Evolutionary conservation across 495 filamentous ascomycete species (phyloP).

Genomic region (Penicillium chermesinum): DNA sequence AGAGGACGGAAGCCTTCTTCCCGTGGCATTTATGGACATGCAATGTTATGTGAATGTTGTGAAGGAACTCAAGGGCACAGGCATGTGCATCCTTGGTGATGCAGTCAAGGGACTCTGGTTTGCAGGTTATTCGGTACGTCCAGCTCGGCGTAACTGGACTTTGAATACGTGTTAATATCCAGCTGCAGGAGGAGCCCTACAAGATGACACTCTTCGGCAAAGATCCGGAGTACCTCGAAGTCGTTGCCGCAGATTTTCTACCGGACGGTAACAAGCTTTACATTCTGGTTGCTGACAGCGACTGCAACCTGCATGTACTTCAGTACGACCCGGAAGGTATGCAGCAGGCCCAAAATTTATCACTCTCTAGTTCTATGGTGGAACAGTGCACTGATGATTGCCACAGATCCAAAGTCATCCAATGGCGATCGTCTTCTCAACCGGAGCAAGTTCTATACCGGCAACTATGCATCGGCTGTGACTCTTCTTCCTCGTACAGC

Average conservation of each 20-base stretch:
- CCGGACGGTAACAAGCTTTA: constrained; percentile 79
- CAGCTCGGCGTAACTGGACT: no score
- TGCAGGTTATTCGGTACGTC: constrained; percentile 72
- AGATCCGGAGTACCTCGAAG: constrained; percentile 66
- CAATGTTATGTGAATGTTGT: constrained; percentile 80
- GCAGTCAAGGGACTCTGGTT: constrained; percentile 94
- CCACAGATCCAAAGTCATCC: constrained; percentile 82
- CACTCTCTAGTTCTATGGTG: background rate
- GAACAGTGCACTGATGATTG: background rate
- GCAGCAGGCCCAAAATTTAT: constrained; percentile 7
- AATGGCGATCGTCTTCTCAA: constrained; percentile 83
- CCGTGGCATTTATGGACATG: constrained; percentile 97
- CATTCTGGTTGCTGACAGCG: constrained; percentile 77
- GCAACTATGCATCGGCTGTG: constrained; percentile 66
- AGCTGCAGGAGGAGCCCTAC: constrained; percentile 76
- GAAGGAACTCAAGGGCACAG: constrained; percentile 76
- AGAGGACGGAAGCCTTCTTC: constrained; percentile 84
- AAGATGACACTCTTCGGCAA: constrained; percentile 94
- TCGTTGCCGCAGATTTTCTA: constrained; percentile 79
- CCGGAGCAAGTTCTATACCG: constrained; percentile 80
- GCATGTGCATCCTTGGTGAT: constrained; percentile 79
- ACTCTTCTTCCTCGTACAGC: constrained; percentile 67
- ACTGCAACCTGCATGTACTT: constrained; percentile 78
- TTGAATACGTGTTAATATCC: background rate
- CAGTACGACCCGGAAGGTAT: constrained; percentile 90